A percentile compares a stretch with the other conserved stretches of the same genome.
Conservation (phyloP, 257 asterid species). For the Plectranthus barbatus region DNA sequence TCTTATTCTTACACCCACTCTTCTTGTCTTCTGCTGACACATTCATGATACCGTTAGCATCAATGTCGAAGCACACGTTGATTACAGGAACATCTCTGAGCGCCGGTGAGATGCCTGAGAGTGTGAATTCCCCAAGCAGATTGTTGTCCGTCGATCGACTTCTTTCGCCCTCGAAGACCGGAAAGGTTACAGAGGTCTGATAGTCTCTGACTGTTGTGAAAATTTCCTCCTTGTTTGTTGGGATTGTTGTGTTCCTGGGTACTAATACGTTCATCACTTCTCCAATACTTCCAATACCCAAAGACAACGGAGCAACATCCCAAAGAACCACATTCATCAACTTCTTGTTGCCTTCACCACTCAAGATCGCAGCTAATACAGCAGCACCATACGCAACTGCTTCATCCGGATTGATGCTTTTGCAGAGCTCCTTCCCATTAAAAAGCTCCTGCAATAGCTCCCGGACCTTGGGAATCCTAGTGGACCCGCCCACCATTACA, state of each 20-base stretch:
- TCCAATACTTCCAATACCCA: slow-evolving; percentile 14
- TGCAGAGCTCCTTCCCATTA: slow-evolving; percentile 18
- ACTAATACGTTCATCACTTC: slow-evolving; percentile 14
- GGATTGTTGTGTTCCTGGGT: slow-evolving; percentile 15
- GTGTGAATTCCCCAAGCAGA: background rate
- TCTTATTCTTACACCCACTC: slow-evolving; percentile 16
- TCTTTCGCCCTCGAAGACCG: slow-evolving; percentile 14
- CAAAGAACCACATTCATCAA: slow-evolving; percentile 17
- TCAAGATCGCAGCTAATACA: slow-evolving; percentile 17
- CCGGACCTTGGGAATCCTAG: slow-evolving; percentile 21
- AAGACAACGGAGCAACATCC: slow-evolving; percentile 20
- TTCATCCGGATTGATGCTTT: slow-evolving; percentile 21
- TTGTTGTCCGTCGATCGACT: slow-evolving; percentile 2
- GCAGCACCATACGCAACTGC: slow-evolving; percentile 24
- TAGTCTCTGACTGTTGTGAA: background rate
- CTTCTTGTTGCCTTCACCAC: slow-evolving; percentile 20
- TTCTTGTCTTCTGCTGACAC: slow-evolving; percentile 15
- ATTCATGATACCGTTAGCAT: background rate
- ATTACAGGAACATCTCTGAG: slow-evolving; percentile 1
- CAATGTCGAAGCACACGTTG: slow-evolving; percentile 1
- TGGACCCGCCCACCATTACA: slow-evolving; percentile 20
- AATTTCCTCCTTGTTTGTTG: slow-evolving; percentile 6
- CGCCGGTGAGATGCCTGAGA: background rate
- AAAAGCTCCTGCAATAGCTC: slow-evolving; percentile 15
- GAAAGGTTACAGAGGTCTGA: background rate